These are phyloP conservation scores for Piloderma croceum DNA, from an alignment of 768 basidiomycete genomes.

Conservation along the genomic window DNA sequence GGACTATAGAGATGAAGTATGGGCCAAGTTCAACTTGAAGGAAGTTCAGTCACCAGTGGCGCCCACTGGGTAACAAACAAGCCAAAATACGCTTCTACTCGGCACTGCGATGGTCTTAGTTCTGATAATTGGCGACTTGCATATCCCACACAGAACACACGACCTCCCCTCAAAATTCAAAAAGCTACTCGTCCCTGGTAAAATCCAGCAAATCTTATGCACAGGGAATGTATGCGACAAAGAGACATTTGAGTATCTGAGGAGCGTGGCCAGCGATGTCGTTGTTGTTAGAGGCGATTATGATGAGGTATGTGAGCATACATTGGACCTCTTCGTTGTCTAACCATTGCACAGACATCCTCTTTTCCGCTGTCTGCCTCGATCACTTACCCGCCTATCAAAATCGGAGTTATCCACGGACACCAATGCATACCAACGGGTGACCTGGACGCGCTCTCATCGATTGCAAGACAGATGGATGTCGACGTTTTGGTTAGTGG, in stretches of 20 bases:
- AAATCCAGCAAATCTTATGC: slow-evolving; percentile 96
- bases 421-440: slow-evolving; percentile 92
- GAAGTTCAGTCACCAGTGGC: no score
- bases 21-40: no score
- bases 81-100: no score
- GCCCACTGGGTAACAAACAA: no score
- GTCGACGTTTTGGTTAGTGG: slow-evolving; percentile 94
- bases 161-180: slow-evolving; percentile 96
- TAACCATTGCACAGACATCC: slow-evolving; percentile 39
- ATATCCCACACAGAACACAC: slow-evolving; percentile 86
- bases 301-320: slow-evolving; percentile 65
- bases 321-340: slow-evolving; percentile 1
- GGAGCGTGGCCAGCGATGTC: slow-evolving; percentile 91
- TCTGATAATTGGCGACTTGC: slow-evolving; percentile 93
- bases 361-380: slow-evolving; percentile 76
- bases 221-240: slow-evolving; percentile 97
- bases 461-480: slow-evolving; percentile 92
- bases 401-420: slow-evolving; percentile 90
- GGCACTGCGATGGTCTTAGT: slow-evolving; percentile 78
- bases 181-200: slow-evolving; percentile 91
- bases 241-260: slow-evolving; percentile 94
- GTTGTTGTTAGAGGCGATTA: slow-evolving; percentile 91
- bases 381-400: slow-evolving; percentile 77
- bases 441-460: slow-evolving; percentile 83
- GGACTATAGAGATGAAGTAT: no score